Evolutionary conservation across 1,284 basidiomycete genomes (phyloP), one percentile per base, ranked within the genome.

Genomic region (Rhizoctonia solani): DNA sequence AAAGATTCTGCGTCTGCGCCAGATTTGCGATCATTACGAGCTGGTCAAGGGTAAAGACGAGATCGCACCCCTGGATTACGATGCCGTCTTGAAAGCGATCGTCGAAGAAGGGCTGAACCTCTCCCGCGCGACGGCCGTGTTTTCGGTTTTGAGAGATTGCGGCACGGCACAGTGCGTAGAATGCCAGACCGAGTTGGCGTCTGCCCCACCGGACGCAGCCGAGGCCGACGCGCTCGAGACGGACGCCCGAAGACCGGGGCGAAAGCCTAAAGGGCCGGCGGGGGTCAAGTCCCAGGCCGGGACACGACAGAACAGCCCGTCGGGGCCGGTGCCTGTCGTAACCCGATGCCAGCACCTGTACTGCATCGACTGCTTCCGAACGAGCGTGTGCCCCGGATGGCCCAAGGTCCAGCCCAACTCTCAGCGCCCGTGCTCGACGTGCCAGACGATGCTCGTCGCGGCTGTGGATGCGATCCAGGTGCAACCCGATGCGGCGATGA

Each of bases 1-100:
- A 79, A 95, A 96, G 81, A 90, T 98, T 67, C 81, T 98, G 61
- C 90, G 93, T 8, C 83, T 99, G 41, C 90, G 97, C 42, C 95
- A 99, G 80, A 98, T 98, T 56, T 99, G 97, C 79, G 93, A 98
- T 75, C 95, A 99, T 78, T 92, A 88, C 72, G 93, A 95, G 73
- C 84, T 99, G 37, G 92, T 98, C 1, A 83, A 90, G 75, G 87
- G 87, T 70, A 93, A 93, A 71, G 72, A 75, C 14, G 67, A 68
- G 37, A 65, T 54, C n/a, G 41, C 55, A 50, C 39, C 59, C 66
- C 76, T 79, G 32, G 78, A 81, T 41, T 93, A 91, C 72, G 88
- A 93, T 71, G 89, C 93, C 63, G 83, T 92, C 41, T 81, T 87
- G 2, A 81, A 86, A 21, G 85, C 87, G 21, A 95, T 98, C 70